Evolutionary conservation across 1,139 yeast species (phyloP), one percentile per base, ranked within the genome.

Genomic region (Suhomyces anneliseae): DNA sequence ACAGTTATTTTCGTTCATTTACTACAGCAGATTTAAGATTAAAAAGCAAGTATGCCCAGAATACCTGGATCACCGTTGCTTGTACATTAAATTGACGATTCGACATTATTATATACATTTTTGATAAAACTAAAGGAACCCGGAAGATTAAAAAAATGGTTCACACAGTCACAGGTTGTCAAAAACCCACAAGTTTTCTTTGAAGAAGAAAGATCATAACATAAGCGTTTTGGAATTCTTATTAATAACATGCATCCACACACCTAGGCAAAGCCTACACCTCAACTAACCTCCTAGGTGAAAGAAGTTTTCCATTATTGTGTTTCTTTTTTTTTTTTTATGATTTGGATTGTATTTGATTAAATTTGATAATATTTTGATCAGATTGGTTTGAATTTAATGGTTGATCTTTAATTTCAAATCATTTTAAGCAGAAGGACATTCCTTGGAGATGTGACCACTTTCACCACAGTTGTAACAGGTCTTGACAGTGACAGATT

Each of bases 381-480:
- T 19, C 4, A 6, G 24, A 3, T 19, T 19, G 24, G 24, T 19
- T 19, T 4, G 24, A 19, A 19, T 19, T 19, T 6, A 19, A 19
- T 19, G 24, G 24, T 19, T 19, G 24, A 19, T 19, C 24, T 19
- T 19, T 19, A 7, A 29, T 11, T 6, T 29, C 32, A 38, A 12
- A 35, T 15, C 29, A 34, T 54, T 54, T 54, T 59, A 59, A 57
- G 77, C 76, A 51, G 77, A 76, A 51, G 77, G 65, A 72, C 97
- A 85, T 70, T 84, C 79, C 76, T 82, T 82, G 56, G 92, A 56
- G 42, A 56, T 53, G 53, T 55, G 60, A 39, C 59, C 59, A 29
- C 54, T 39, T 43, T 56, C 53, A 58, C 90, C 88, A 70, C 80
- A 62, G 60, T 68, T 72, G 71, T 75, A 75, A 65, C 79, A 75